These are phyloP conservation scores for Cladosporium sp. DNA, from an alignment of 2,329 filamentous ascomycete genomes.

Conservation along the genomic window DNA sequence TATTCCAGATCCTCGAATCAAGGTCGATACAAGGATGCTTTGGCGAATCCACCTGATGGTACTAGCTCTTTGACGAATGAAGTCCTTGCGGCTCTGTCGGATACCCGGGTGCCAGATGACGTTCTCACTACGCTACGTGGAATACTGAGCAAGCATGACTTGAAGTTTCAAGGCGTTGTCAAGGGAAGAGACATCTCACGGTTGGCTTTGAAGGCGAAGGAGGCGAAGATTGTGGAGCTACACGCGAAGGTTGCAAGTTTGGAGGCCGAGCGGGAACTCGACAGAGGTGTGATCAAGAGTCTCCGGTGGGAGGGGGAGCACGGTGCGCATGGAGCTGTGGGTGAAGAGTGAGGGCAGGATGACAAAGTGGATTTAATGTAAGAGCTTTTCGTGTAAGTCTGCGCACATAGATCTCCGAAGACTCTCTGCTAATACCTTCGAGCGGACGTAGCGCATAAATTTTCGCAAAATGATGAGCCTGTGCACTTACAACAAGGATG, in stretches of 20 bases:
- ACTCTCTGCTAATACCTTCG: neutral
- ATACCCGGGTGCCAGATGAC: conserved; percentile 25
- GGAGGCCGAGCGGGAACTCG: conserved; percentile 57
- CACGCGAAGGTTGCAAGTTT: conserved; percentile 62
- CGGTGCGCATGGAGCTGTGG: neutral
- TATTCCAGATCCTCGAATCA: conserved; percentile 25
- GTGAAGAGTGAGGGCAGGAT: neutral
- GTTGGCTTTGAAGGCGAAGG: conserved; percentile 61
- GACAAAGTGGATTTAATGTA: neutral
- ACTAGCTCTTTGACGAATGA: conserved; percentile 29
- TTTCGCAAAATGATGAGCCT: too few species aligned
- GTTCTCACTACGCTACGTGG: conserved; percentile 40
- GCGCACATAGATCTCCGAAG: neutral
- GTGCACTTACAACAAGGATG: too few species aligned
- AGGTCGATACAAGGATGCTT: conserved; percentile 29
- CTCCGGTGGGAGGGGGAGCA: conserved; percentile 36
- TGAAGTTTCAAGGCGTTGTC: conserved; percentile 61
- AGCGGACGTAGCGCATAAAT: neutral
- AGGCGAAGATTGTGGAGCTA: conserved; percentile 65
- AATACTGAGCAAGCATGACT: conserved; percentile 57
- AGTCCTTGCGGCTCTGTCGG: conserved; percentile 26
- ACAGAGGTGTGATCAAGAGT: conserved; percentile 51
- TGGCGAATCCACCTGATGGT: conserved; percentile 29
- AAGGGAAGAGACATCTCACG: conserved; percentile 67
- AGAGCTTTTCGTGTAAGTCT: neutral